phyloP scores from a whole-genome alignment of 2,329 filamentous ascomycete species.

The Neonectria hederae region DNA sequence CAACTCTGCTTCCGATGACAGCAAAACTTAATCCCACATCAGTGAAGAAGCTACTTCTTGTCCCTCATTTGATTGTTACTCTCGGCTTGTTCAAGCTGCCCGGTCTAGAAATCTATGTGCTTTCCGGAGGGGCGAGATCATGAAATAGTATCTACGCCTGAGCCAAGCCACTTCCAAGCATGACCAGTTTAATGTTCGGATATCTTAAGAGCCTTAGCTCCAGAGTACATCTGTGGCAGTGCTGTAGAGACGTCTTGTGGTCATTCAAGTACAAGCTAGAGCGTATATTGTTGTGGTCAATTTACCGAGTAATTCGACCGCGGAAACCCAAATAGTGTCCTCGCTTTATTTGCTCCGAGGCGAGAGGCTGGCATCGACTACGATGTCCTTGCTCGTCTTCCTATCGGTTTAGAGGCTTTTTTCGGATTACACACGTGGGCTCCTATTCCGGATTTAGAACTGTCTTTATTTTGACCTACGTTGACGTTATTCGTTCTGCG shows the following conservation, averaged over 20 bases:
- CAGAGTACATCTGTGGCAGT: not conserved
- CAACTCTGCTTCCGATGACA: not conserved
- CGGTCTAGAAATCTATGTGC: not conserved
- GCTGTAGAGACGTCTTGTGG: not conserved
- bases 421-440: not conserved
- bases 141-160: not conserved
- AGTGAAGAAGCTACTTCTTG: not conserved
- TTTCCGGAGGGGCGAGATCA: not conserved
- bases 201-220: not conserved
- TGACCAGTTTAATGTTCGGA: not conserved
- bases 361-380: not conserved
- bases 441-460: not conserved
- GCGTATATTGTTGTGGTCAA: not conserved
- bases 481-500: not conserved
- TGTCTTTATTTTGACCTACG: not conserved
- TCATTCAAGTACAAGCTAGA: too few species aligned
- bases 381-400: too few species aligned
- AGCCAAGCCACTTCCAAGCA: not conserved
- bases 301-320: not conserved
- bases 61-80: not conserved
- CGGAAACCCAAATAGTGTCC: not conserved
- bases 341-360: not conserved
- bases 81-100: constrained; percentile 9
- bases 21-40: not conserved
- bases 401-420: not conserved